Conservation (phyloP, 257 asterid species). For the Solanum chmielewskii region DNA sequence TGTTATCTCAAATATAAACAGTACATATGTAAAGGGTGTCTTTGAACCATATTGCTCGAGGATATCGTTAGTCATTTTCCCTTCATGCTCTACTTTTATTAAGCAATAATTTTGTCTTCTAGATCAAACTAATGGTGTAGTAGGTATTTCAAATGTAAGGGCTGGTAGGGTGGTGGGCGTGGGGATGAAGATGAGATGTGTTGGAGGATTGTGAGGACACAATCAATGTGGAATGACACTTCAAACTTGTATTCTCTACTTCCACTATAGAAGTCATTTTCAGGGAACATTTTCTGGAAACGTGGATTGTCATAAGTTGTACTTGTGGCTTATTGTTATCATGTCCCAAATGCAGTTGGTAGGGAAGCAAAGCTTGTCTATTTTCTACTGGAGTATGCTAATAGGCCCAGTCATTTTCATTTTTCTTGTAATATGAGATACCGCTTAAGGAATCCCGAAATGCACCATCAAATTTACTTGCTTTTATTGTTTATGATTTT, state of each 20-base stretch:
- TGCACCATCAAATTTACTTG: background rate
- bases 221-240: background rate
- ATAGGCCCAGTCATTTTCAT: background rate
- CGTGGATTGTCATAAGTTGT: background rate
- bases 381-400: background rate
- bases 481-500: background rate
- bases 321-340: background rate
- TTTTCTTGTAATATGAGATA: background rate
- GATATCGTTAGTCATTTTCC: background rate
- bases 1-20: background rate
- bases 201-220: background rate
- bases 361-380: background rate
- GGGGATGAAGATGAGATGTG: background rate
- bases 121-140: background rate
- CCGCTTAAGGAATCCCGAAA: background rate
- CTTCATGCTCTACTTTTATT: background rate
- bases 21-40: background rate
- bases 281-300: background rate
- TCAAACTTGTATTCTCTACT: background rate
- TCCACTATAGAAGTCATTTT: background rate
- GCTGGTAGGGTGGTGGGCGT: background rate
- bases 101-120: background rate
- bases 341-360: background rate
- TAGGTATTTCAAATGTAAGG: background rate
- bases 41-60: background rate